These are phyloP conservation scores for Beauveria varroae DNA, from an alignment of 2,329 filamentous ascomycete genomes.

Conservation along the genomic window DNA sequence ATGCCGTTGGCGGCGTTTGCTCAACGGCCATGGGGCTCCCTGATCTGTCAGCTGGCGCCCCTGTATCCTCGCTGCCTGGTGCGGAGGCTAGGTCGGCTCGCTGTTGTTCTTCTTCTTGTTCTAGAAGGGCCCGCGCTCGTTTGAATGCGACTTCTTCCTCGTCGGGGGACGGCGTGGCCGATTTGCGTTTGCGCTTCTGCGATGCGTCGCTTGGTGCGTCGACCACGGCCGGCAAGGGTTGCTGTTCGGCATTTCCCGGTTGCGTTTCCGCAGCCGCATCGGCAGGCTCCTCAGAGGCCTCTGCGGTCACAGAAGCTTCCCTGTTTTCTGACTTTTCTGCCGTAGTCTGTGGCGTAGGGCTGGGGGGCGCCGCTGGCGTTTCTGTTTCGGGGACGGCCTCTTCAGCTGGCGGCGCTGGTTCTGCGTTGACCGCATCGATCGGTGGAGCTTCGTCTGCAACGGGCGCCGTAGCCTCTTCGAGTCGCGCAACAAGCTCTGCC, in stretches of 20 bases:
- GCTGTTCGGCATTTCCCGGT: background rate
- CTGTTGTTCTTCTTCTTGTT: constrained; percentile 15
- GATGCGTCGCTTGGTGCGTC: constrained; percentile 29
- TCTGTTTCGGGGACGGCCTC: constrained; percentile 11
- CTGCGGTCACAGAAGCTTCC: background rate
- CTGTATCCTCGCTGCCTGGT: constrained; percentile 8
- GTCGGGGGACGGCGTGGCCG: constrained; percentile 51
- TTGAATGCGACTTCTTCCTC: constrained; percentile 47
- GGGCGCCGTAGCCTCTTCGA: constrained; percentile 32
- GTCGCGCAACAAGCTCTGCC: constrained; percentile 60
- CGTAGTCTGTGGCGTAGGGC: constrained; percentile 9
- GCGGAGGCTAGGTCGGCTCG: background rate
- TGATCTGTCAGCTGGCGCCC: constrained; percentile 9
- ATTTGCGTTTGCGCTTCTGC: constrained; percentile 61
- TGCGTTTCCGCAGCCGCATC: background rate
- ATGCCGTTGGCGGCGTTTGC: constrained; percentile 1
- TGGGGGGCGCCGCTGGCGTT: background rate
- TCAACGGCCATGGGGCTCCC: background rate
- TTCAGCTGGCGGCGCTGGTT: constrained; percentile 5
- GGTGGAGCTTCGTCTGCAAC: constrained; percentile 12
- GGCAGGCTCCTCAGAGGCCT: background rate
- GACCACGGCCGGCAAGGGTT: background rate
- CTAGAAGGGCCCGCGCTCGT: constrained; percentile 37
- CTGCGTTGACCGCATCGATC: constrained; percentile 15
- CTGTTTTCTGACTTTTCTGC: background rate